Percentiles rank a stretch among this genome's conserved stretches.
Conservation (phyloP, 805 yeast genomes). For the Saccharomycopsis sp. region DNA sequence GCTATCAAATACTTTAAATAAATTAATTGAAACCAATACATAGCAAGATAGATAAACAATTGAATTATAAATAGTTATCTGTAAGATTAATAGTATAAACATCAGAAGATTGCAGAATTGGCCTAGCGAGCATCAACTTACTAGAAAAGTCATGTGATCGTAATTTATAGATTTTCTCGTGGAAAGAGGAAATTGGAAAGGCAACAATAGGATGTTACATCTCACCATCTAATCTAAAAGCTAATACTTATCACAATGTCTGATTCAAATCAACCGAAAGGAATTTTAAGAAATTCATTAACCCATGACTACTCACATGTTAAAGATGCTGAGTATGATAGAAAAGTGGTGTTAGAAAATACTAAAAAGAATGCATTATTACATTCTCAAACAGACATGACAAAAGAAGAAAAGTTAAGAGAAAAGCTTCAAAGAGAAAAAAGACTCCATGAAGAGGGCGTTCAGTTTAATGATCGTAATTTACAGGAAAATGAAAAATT, state of each 20-base stretch:
- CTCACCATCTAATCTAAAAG: no score
- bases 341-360: slow-evolving; percentile 71
- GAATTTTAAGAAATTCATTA: slow-evolving; percentile 16
- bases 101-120: no score
- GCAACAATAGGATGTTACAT: no score
- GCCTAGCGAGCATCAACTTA: no score
- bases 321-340: slow-evolving; percentile 16
- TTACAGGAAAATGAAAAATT: slow-evolving; percentile 44
- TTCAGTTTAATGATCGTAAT: slow-evolving; percentile 83
- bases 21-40: no score
- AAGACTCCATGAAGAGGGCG: slow-evolving; percentile 24
- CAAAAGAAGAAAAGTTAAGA: slow-evolving; percentile 37
- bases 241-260: no score
- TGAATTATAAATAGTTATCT: no score
- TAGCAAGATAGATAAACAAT: no score
- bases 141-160: no score
- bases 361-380: slow-evolving; percentile 65
- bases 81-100: no score
- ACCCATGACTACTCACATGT: slow-evolving; percentile 11
- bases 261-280: slow-evolving; percentile 17
- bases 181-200: no score
- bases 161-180: no score
- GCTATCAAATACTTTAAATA: slow-evolving; percentile 51
- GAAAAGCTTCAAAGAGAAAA: slow-evolving; percentile 33
- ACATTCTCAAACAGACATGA: slow-evolving; percentile 22